Percentiles rank a stretch among this genome's conserved stretches.
Conservation (phyloP, 352 stramenopile species). For the Sclerospora graminicola region DNA sequence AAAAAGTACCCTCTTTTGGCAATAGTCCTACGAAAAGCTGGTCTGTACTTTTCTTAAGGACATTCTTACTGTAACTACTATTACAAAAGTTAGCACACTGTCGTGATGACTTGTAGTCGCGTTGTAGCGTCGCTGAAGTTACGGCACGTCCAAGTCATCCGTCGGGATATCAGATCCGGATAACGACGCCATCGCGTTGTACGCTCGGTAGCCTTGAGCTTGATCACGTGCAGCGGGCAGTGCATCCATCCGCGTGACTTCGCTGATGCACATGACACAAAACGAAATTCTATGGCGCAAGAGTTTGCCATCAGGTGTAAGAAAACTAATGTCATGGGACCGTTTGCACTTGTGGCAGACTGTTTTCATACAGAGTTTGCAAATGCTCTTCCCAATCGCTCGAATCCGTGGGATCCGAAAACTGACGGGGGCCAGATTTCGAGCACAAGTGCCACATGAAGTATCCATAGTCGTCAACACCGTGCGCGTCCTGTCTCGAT, state of each 20-base stretch:
- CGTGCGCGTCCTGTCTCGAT: conserved; percentile 3
- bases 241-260: conserved; percentile 25
- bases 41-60: no score
- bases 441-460: conserved; percentile 18
- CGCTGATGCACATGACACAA: conserved; percentile 25
- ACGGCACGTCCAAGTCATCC: conserved; percentile 7
- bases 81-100: no score
- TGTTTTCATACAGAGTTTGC: conserved; percentile 21
- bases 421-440: conserved; percentile 6
- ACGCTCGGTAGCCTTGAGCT: conserved; percentile 22
- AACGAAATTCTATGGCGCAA: conserved; percentile 25
- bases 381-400: conserved; percentile 15
- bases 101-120: no score
- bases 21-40: no score
- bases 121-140: no score
- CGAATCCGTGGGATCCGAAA: conserved; percentile 12
- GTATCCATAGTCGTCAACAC: background rate
- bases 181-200: conserved; percentile 25
- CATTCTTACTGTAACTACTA: no score
- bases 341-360: conserved; percentile 24
- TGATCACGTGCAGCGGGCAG: conserved; percentile 15
- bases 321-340: conserved; percentile 22
- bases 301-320: conserved; percentile 18
- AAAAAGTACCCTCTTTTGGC: no score
- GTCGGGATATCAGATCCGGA: conserved; percentile 22